Evolutionary conservation across 2,329 filamentous ascomycete genomes (phyloP).

Genomic region (Hypoxylon sp.): DNA sequence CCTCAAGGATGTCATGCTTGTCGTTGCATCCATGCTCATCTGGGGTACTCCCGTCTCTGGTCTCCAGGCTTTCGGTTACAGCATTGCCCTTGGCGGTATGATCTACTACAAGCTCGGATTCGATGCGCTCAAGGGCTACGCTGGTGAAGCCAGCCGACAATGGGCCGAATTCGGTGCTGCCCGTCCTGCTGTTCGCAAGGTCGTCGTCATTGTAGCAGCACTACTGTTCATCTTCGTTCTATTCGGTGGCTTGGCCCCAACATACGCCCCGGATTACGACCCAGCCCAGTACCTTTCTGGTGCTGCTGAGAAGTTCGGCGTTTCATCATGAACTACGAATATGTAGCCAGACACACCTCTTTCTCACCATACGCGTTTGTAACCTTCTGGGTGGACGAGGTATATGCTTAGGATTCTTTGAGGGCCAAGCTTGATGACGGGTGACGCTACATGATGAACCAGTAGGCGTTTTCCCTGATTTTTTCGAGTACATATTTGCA

Average conservation of each 20-base stretch:
- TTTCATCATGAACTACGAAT: constrained; percentile 43
- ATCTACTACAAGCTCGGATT: constrained; percentile 88
- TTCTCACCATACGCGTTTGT: constrained; percentile 44
- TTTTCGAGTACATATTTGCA: constrained; percentile 48
- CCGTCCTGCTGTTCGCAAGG: constrained; percentile 82
- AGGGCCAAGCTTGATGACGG: constrained; percentile 29
- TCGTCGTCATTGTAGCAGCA: constrained; percentile 75
- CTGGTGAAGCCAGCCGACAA: constrained; percentile 76
- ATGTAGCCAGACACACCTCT: constrained; percentile 29
- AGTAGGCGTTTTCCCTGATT: constrained; percentile 41
- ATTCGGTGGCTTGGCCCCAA: constrained; percentile 74
- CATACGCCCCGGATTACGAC: constrained; percentile 68
- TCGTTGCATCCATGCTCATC: constrained; percentile 82
- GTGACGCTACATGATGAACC: constrained; percentile 37
- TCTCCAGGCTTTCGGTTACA: constrained; percentile 87
- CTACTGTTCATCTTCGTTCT: constrained; percentile 76
- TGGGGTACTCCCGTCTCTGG: constrained; percentile 80
- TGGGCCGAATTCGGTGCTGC: constrained; percentile 89
- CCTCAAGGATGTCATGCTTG: constrained; percentile 88
- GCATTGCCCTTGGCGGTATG: constrained; percentile 82
- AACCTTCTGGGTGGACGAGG: constrained; percentile 41
- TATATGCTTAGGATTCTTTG: constrained; percentile 21
- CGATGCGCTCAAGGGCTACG: constrained; percentile 85
- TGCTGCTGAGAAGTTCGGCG: constrained; percentile 63
- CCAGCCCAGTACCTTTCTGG: constrained; percentile 62